Percentiles rank a stretch among this genome's conserved stretches.
Evolutionary conservation across 192 early-diverging fungal species (phyloP).

Genomic region (Coemansia biformis): DNA sequence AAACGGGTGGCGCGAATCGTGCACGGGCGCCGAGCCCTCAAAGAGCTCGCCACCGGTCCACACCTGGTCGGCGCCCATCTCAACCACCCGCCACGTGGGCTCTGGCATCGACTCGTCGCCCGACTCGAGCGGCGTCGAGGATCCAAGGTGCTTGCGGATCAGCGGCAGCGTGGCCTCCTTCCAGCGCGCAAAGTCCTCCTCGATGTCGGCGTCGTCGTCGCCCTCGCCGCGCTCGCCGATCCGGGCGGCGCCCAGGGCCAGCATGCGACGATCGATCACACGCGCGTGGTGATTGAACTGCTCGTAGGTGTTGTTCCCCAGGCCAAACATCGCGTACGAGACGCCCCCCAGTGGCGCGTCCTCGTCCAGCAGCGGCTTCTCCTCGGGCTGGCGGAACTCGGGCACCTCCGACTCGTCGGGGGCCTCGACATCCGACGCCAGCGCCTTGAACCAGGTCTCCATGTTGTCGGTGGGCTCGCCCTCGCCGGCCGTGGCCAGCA

Average conservation of each 20-base stretch:
- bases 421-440: slow-evolving; percentile 57
- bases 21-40: slow-evolving; percentile 40
- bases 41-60: slow-evolving; percentile 38
- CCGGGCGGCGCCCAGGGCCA: slow-evolving; percentile 66
- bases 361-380: slow-evolving; percentile 83
- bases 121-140: slow-evolving; percentile 34
- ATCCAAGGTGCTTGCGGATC: slow-evolving; percentile 66
- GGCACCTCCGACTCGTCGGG: slow-evolving; percentile 62
- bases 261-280: slow-evolving; percentile 61
- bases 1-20: slow-evolving; percentile 87
- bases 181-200: slow-evolving; percentile 96
- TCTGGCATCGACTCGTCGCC: slow-evolving; percentile 31
- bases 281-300: slow-evolving; percentile 80
- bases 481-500: slow-evolving; percentile 94
- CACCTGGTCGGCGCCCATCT: slow-evolving; percentile 47
- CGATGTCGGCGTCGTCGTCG: slow-evolving; percentile 93
- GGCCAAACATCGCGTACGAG: slow-evolving; percentile 48
- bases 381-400: slow-evolving; percentile 53
- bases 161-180: slow-evolving; percentile 79
- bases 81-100: slow-evolving; percentile 54
- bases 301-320: slow-evolving; percentile 55
- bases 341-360: slow-evolving; percentile 55
- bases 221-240: slow-evolving; percentile 85
- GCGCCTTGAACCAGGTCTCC: slow-evolving; percentile 84
- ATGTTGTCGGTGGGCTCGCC: slow-evolving; percentile 99